Conservation (phyloP, 306 rosid species). For the Rosa persica region DNA sequence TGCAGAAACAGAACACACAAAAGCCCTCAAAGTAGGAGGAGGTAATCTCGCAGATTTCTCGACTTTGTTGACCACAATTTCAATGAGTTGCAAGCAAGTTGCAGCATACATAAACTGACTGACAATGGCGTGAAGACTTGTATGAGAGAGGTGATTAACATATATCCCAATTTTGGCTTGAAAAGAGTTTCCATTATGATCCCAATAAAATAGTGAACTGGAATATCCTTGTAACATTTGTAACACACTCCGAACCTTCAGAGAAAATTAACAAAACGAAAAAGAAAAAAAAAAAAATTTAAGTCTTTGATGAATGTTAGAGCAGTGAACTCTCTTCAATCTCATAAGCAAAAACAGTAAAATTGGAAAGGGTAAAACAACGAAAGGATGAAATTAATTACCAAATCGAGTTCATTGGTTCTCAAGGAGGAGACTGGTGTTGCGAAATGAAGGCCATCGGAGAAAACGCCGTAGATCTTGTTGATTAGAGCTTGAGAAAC, state of each 20-base stretch:
- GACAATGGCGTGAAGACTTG: slow-evolving; percentile 60
- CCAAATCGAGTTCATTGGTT: slow-evolving; percentile 74
- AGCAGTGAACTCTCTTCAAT: neutral
- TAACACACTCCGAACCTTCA: slow-evolving; percentile 79
- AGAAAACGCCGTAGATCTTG: slow-evolving; percentile 51
- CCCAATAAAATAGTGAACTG: slow-evolving; percentile 71
- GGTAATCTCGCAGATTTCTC: slow-evolving; percentile 41
- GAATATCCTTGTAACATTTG: slow-evolving; percentile 91
- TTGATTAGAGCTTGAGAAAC: slow-evolving; percentile 54
- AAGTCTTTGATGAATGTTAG: too few relatives aligned
- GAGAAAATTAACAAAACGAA: slow-evolving; percentile 1
- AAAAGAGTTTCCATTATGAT: slow-evolving; percentile 40
- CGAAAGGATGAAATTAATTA: slow-evolving; percentile 9
- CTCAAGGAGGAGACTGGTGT: slow-evolving; percentile 62
- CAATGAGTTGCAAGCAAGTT: slow-evolving; percentile 69
- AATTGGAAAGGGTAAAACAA: neutral
- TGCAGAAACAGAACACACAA: slow-evolving; percentile 58
- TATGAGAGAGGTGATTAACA: slow-evolving; percentile 63
- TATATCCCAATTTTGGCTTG: slow-evolving; percentile 56
- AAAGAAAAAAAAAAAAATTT: neutral
- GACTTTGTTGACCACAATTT: slow-evolving; percentile 38
- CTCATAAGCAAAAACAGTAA: neutral
- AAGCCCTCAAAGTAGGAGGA: slow-evolving; percentile 77
- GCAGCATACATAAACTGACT: slow-evolving; percentile 75
- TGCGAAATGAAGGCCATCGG: slow-evolving; percentile 65